These are phyloP conservation scores for Nicotiana knightiana DNA, from an alignment of 257 asterid species.

Conservation along the genomic window DNA sequence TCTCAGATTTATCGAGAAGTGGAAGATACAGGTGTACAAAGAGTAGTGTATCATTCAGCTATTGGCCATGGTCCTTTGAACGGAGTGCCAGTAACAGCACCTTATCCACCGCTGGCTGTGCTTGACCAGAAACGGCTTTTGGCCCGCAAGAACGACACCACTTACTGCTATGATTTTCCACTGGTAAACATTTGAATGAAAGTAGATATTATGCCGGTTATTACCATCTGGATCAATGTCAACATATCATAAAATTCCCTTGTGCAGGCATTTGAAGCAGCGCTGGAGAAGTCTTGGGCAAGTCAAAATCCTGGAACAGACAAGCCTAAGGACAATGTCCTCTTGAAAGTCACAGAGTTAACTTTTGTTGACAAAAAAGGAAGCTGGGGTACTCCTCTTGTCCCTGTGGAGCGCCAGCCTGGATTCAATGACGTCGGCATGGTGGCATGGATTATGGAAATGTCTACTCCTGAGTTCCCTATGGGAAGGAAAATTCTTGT, in stretches of 20 bases:
- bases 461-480: constrained; percentile 95
- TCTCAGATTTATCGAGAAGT: constrained; percentile 84
- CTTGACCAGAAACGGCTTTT: constrained; percentile 87
- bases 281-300: constrained; percentile 67
- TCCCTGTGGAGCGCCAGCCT: constrained; percentile 57
- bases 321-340: constrained; percentile 48
- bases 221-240: neutral
- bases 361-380: constrained; percentile 60
- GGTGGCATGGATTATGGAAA: constrained; percentile 96
- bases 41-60: constrained; percentile 58
- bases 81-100: constrained; percentile 64
- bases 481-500: constrained; percentile 74
- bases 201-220: neutral
- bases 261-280: constrained; percentile 85
- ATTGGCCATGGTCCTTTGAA: constrained; percentile 67
- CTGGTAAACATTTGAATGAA: constrained; percentile 48
- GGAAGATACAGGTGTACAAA: constrained; percentile 50
- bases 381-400: constrained; percentile 85
- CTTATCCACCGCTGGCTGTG: constrained; percentile 66
- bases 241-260: constrained; percentile 14
- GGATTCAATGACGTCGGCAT: constrained; percentile 86
- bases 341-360: constrained; percentile 60
- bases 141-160: constrained; percentile 88
- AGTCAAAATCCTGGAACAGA: constrained; percentile 27
- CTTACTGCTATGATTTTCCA: constrained; percentile 97